Evolutionary conservation across 768 basidiomycete species (phyloP).

Genomic region (Russula compacta): DNA sequence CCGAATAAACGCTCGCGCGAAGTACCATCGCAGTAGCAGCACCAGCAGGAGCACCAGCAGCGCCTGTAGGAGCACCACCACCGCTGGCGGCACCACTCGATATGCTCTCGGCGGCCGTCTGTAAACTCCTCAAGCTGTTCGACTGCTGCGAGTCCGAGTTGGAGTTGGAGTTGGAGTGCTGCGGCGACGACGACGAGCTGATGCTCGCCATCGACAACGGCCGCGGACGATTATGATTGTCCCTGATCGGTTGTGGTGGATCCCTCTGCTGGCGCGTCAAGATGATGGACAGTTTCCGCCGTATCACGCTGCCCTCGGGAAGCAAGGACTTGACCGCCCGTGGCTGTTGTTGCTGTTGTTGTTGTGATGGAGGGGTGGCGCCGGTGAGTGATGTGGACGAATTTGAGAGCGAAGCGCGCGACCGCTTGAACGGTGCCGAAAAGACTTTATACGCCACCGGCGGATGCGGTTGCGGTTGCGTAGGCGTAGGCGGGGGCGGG

Average conservation of each 20-base stretch:
- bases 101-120: constrained; percentile 39
- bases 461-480: constrained; percentile 9
- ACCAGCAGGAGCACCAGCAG: neutral
- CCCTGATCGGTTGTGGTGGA: constrained; percentile 19
- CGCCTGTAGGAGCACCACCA: neutral
- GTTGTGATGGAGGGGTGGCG: neutral
- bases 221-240: constrained; percentile 25
- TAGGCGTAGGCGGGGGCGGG: neutral
- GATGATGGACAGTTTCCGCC: constrained; percentile 31
- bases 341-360: neutral
- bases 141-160: constrained; percentile 30
- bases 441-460: constrained; percentile 24
- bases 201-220: constrained; percentile 54
- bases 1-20: neutral
- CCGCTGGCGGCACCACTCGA: constrained; percentile 27
- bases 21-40: neutral
- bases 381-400: constrained; percentile 16
- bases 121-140: constrained; percentile 48
- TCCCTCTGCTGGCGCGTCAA: constrained; percentile 27
- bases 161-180: no score
- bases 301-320: constrained; percentile 12
- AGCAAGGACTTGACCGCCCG: neutral
- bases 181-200: neutral
- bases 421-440: constrained; percentile 19
- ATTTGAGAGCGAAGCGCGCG: constrained; percentile 10